phyloP scores from a whole-genome alignment of 768 basidiomycete genomes.

The Asterophora lycoperdoides region DNA sequence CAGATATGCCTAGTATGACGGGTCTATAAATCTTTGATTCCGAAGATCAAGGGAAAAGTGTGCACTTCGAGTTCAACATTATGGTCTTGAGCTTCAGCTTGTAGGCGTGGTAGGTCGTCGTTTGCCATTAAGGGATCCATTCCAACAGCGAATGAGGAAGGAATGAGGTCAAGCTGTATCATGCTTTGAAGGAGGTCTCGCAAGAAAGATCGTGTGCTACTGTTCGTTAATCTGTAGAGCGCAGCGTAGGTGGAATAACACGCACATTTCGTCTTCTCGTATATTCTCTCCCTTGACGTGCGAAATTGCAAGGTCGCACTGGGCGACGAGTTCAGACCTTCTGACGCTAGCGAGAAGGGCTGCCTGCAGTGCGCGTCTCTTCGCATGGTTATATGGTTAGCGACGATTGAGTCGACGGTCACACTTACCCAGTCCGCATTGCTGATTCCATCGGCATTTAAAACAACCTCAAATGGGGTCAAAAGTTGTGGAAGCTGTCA shows the following conservation, averaged over 20 bases:
- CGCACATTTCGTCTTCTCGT: constrained; percentile 29
- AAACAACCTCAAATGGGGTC: constrained; percentile 46
- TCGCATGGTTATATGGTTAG: neutral
- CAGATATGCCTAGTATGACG: constrained; percentile 43
- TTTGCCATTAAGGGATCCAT: constrained; percentile 49
- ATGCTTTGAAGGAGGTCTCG: constrained; percentile 57
- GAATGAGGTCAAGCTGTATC: constrained; percentile 48
- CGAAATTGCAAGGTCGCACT: constrained; percentile 46
- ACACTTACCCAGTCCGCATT: constrained; percentile 54
- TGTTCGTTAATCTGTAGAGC: neutral
- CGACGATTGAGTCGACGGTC: neutral
- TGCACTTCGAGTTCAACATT: constrained; percentile 57
- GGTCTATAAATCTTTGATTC: constrained; percentile 2
- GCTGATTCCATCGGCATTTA: constrained; percentile 48
- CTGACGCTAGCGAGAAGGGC: constrained; percentile 47
- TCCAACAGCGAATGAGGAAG: constrained; percentile 45
- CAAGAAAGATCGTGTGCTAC: constrained; percentile 29
- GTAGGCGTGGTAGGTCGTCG: constrained; percentile 46
- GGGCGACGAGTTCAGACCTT: constrained; percentile 50
- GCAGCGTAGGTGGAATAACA: neutral
- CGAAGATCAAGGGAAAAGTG: neutral
- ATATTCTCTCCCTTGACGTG: constrained; percentile 24
- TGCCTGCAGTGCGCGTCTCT: constrained; percentile 42
- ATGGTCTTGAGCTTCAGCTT: constrained; percentile 56
- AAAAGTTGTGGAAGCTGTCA: constrained; percentile 60